Evolutionary conservation across 2,329 filamentous ascomycete species (phyloP), one percentile per base, ranked within the genome.

Genomic region (Pseudogymnoascus sp.): DNA sequence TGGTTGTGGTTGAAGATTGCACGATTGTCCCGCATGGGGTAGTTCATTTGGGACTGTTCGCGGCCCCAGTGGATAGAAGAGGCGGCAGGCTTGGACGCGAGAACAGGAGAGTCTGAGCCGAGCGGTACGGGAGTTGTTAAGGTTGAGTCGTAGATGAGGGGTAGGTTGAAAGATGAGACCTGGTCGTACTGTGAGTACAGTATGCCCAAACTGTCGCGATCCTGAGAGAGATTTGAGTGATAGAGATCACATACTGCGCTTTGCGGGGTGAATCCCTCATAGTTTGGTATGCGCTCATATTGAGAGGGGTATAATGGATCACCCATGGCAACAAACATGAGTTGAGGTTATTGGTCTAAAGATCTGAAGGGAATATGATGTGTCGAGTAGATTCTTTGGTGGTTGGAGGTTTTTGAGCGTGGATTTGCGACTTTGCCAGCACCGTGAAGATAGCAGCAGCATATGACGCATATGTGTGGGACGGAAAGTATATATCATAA

Each of bases 41-140:
- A 4, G 38, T 42, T 42, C 38, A 42, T 42, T 18, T 42, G 38
- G 7, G 38, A 18, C n/a, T 42, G 38, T 16, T 42, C 38, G 38
- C 8, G 38, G 38, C 38, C 38, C 38, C 38, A 42, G 16, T 42
- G 38, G 8, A 7, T 16, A 18, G 38, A 11, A 42, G 38, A 18
- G 38, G 6, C n/a, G n/a, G n/a, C 7, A 11, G 56, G 28, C 37
- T 37, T 23, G 56, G 31, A 37, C 23, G 31, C 16, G 11, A 64
- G 33, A 7, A 69, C 61, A 2, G 62, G 40, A 25, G 68, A 65
- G 50, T 69, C 68, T 35, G 62, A 66, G 5, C 68, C 65, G 63
- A 68, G 65, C 5, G 70, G 67, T 11, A 71, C 63, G 4, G 71
- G 71, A 8, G 71, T 71, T 11, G 67, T 64, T 10, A 72, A 65